Base-by-base conservation (phyloP, 2,329 filamentous ascomycete genomes). In the Dothistroma pini region DNA sequence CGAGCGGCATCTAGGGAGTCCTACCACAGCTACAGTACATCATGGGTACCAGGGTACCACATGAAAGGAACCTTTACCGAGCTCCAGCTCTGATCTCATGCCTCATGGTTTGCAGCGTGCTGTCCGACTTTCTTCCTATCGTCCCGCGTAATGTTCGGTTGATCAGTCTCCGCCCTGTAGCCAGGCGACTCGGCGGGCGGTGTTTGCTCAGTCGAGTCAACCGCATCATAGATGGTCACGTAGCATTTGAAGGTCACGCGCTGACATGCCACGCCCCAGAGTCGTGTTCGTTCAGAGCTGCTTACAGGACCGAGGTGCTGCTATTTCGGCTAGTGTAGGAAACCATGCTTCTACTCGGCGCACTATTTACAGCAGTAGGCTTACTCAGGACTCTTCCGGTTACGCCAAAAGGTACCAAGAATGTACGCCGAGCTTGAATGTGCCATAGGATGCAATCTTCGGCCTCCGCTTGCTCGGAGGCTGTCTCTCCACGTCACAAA, bases 11-110 rank as follows among this genome's bases (percentile, higher is more conserved):
- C 34, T 57, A 35, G 29, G 54, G 38, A 31, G 34, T n/a, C n/a
- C n/a, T n/a, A n/a, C n/a, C n/a, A n/a, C n/a, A n/a, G n/a, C n/a
- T n/a, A n/a, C n/a, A n/a, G n/a, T n/a, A n/a, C n/a, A n/a, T n/a
- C n/a, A n/a, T n/a, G n/a, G n/a, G 25, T 48, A 48, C 54, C 2
- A 7, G 35, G 31, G 31, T 55, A 32, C 53, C 8, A 44, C 41
- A 44, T 44, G 2, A 54, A 22, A 16, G 22, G 32, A 31, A 7
- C 55, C 41, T 35, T 32, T 51, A 21, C 25, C 44, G 38, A 21
- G 44, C 47, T 50, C 54, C 54, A 56, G 35, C 55, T 57, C 7
- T 58, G 56, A 58, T 58, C 19, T 50, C 56, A 50, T 38, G n/a
- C 21, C 1, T 38, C 16, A 16, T 25, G 44, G 19, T 21, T 51